Base-by-base conservation (phyloP, 768 basidiomycete species). In the Mrakia gelida region DNA sequence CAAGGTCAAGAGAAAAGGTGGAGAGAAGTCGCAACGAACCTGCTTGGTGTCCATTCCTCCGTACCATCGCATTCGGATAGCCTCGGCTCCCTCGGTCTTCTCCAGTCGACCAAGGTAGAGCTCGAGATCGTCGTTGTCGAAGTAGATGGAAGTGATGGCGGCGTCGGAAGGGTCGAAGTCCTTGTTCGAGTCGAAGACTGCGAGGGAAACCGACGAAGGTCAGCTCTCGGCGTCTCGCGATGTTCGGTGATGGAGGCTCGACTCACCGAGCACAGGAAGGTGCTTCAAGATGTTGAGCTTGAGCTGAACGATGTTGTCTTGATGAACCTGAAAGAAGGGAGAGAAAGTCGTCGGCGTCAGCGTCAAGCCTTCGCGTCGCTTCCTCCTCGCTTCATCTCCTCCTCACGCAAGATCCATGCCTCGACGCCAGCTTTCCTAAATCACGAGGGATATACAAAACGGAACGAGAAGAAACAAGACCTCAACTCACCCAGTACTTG, bases 1-100 rank as follows among this genome's bases (percentile, higher is more conserved):
- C 41, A 6, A 23, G 7, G 34, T 30, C 67, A 28, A 68, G 8
- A 16, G 23, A 13, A 68, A 6, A 7, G 41, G 56, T 2, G 54
- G 18, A 73, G 49, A 38, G 13, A 52, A 38, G 54, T 6, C 1
- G 52, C 61, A 13, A 85, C 89, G 80, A 78, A 93, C 93, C 18
- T 91, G 92, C 83, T 92, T 94, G 72, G 88, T 89, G 77, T 89
- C 88, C 76, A 90, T 89, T 82, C 94, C 95, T 16, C 97, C 97
- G 82, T 99, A 99, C 97, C 97, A 98, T 52, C 97, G 89, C 79
- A 99, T 86, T 67, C 97, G 93, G 77, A 99, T 89, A 23, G 97
- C 97, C 84, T 99, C 94, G 2, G 97, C 97, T 4, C 97, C 97
- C 86, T 98, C 97, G 0, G 95, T 97, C 88, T 99, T 99, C 85